Evolutionary conservation across 768 basidiomycete genomes (phyloP).

Genomic region (Panaeolus cyanescens): DNA sequence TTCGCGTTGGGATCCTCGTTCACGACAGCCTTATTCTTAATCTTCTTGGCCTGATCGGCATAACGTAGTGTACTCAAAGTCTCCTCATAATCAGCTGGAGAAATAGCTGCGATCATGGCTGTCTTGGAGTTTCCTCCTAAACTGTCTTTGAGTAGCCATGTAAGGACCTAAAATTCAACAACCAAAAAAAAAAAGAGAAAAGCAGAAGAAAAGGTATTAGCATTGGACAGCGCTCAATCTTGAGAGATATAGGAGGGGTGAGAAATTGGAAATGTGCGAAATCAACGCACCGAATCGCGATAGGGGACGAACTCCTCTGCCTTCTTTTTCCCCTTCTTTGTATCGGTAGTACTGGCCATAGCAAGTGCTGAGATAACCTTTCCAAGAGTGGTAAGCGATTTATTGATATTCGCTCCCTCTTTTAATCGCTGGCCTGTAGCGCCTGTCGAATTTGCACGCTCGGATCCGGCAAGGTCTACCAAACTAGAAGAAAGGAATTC

Average conservation of each 20-base stretch:
- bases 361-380: constrained; percentile 96
- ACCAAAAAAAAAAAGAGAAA: constrained; percentile 12
- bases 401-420: constrained; percentile 99
- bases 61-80: constrained; percentile 96
- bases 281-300: constrained; percentile 84
- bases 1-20: constrained; percentile 99
- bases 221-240: constrained; percentile 10
- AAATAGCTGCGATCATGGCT: constrained; percentile 99
- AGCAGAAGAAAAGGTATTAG: constrained; percentile 6
- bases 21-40: constrained; percentile 98
- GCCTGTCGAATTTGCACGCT: constrained; percentile 96
- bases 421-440: constrained; percentile 95
- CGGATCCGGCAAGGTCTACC: constrained; percentile 96
- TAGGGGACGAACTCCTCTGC: constrained; percentile 95
- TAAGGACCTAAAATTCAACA: constrained; percentile 67
- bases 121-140: constrained; percentile 97
- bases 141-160: constrained; percentile 98
- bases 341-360: constrained; percentile 59
- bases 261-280: constrained; percentile 7
- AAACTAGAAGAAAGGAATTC: constrained; percentile 47
- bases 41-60: constrained; percentile 99
- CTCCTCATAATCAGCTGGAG: constrained; percentile 98
- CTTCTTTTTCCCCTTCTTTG: constrained; percentile 88
- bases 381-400: constrained; percentile 95
- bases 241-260: background rate